Evolutionary conservation across 2,329 filamentous ascomycete species (phyloP), one percentile per base, ranked within the genome.

Genomic region (Simplicillium sp.): DNA sequence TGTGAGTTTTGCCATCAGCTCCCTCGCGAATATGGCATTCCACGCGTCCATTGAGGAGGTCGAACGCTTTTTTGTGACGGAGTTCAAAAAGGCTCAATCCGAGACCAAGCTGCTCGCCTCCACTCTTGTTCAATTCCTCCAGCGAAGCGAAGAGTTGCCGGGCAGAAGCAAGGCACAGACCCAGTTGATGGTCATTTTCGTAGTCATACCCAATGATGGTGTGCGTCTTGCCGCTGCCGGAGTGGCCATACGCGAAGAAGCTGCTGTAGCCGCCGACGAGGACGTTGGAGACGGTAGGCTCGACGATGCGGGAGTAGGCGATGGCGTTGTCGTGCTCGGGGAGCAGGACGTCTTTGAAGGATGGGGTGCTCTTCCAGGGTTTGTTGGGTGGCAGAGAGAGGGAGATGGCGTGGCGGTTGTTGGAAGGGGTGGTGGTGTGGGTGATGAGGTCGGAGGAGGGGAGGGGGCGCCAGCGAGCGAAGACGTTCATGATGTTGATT

Each of bases 201-300:
- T 57, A 61, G 14, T 67, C 56, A 38, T 67, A 67, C 3, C 66
- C 66, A 7, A 70, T 29, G 15, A 95, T 94, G 3, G 88, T 94
- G 56, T 82, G 84, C 0, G 88, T 95, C 67, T 95, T 95, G 41
- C 88, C 88, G 37, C 86, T 87, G 7, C 88, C 88, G 0, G 88
- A 95, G 57, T 95, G 88, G 25, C 88, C 88, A 56, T 95, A 95
- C 54, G 87, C 92, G 63, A 95, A 92, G 47, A 95, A 60, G 38
- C 59, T 67, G 52, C 62, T 65, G 11, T 48, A 60, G 12, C 49
- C 50, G 4, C 63, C 62, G 11, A 48, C 38, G 20, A 66, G 39
- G 9, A 67, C 54, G 11, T 47, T 38, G 1, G 59, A 53, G 1
- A 67, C 39, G 1, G 50, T 51, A 4, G 62, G 59, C 12, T 52